phyloP scores from a whole-genome alignment of 2,329 filamentous ascomycete genomes.

The Trichoderma brevicompactum region DNA sequence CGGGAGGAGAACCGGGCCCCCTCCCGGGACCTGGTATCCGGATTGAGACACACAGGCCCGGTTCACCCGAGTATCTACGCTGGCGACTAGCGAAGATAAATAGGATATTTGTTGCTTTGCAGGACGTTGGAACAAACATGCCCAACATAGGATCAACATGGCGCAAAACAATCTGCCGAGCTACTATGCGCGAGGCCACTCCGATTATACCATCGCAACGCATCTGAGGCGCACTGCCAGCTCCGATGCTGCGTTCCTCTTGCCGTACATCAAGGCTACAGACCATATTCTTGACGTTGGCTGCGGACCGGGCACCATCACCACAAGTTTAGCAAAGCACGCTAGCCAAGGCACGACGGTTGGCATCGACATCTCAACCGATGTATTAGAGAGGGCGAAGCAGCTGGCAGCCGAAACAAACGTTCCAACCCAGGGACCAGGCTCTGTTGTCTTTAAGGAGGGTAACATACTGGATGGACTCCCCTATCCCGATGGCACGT shows the following conservation, averaged over 20 bases:
- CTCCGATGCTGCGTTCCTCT: slow-evolving; percentile 9
- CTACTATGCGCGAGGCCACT: slow-evolving; percentile 22
- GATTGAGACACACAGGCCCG: slow-evolving; percentile 3
- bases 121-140: neutral
- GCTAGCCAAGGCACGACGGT: slow-evolving; percentile 3
- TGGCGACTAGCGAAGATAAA: neutral
- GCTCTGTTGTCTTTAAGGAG: slow-evolving; percentile 12
- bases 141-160: neutral
- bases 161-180: slow-evolving; percentile 21
- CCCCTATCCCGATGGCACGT: slow-evolving; percentile 17
- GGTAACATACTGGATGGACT: slow-evolving; percentile 20
- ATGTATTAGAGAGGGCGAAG: slow-evolving; percentile 14
- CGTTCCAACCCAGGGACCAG: neutral
- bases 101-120: neutral
- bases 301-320: slow-evolving; percentile 20
- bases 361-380: slow-evolving; percentile 10
- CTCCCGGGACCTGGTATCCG: neutral
- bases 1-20: neutral
- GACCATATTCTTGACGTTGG: slow-evolving; percentile 23
- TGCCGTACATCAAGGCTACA: slow-evolving; percentile 3
- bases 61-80: neutral
- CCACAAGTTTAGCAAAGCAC: slow-evolving; percentile 5
- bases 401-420: slow-evolving; percentile 2
- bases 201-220: slow-evolving; percentile 21
- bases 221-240: slow-evolving; percentile 8